Percentiles rank a stretch among this genome's conserved stretches.
phyloP scores from a whole-genome alignment of 768 basidiomycete species.

The Tulasnella sp. region DNA sequence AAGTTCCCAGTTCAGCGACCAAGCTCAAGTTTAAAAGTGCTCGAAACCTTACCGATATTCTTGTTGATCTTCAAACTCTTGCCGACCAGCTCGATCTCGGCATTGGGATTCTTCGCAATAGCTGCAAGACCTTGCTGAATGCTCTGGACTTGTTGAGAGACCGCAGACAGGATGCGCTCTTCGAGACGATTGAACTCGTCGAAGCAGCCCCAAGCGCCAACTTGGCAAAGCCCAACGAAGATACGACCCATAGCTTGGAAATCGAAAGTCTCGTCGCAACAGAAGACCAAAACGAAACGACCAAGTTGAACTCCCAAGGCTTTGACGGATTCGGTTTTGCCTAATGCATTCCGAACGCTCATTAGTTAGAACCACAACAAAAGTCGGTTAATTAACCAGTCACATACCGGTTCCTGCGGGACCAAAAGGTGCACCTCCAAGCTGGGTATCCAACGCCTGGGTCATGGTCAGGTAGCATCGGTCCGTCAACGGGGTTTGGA shows the following conservation, averaged over 20 bases:
- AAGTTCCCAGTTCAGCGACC: not conserved
- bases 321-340: slow-evolving; percentile 99
- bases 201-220: slow-evolving; percentile 98
- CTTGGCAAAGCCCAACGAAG: slow-evolving; percentile 96
- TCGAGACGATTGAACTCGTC: slow-evolving; percentile 98
- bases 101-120: slow-evolving; percentile 71
- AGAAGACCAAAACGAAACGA: slow-evolving; percentile 99
- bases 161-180: slow-evolving; percentile 94
- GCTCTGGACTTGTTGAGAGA: slow-evolving; percentile 97
- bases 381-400: not conserved
- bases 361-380: not conserved
- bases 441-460: slow-evolving; percentile 87
- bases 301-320: slow-evolving; percentile 96
- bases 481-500: slow-evolving; percentile 96
- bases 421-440: slow-evolving; percentile 96
- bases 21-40: not conserved
- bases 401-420: slow-evolving; percentile 87
- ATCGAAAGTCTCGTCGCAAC: slow-evolving; percentile 98
- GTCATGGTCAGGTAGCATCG: slow-evolving; percentile 93
- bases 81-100: slow-evolving; percentile 91
- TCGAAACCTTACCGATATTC: slow-evolving; percentile 61
- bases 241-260: slow-evolving; percentile 99
- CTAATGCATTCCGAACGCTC: slow-evolving; percentile 34
- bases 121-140: slow-evolving; percentile 93
- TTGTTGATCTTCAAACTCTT: slow-evolving; percentile 88